Percentiles rank a stretch among this genome's conserved stretches.
phyloP scores from a whole-genome alignment of 106 monocot species.

The Phalaenopsis aphrodite region DNA sequence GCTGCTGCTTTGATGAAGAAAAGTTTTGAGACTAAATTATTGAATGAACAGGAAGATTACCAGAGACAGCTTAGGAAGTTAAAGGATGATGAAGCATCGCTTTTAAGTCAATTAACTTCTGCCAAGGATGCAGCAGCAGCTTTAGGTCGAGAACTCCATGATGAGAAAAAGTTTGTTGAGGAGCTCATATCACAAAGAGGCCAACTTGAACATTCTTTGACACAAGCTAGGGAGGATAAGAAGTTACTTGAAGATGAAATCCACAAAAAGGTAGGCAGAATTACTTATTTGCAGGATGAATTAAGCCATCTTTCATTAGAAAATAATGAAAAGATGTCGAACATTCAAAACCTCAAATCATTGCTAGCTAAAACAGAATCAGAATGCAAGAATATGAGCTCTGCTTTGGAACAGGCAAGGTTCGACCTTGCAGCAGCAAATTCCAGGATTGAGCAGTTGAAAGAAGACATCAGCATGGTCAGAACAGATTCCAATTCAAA shows the following conservation, averaged over 20 bases:
- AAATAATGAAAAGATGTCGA: constrained; percentile 60
- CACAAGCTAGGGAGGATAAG: constrained; percentile 37
- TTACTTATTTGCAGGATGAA: constrained; percentile 50
- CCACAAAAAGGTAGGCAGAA: constrained; percentile 35
- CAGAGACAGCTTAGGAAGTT: constrained; percentile 42
- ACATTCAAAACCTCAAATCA: constrained; percentile 32
- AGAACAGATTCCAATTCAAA: constrained; percentile 39
- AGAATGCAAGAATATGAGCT: constrained; percentile 35
- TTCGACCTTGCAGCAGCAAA: constrained; percentile 36
- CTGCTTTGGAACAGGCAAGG: constrained; percentile 37
- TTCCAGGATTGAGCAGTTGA: constrained; percentile 38
- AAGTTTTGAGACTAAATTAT: constrained; percentile 38
- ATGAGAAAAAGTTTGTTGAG: constrained; percentile 33
- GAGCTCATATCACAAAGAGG: constrained; percentile 38
- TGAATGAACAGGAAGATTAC: constrained; percentile 39
- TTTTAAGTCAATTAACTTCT: constrained; percentile 51
- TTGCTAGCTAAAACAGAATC: constrained; percentile 46
- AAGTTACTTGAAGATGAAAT: constrained; percentile 47
- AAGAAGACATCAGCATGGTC: constrained; percentile 32
- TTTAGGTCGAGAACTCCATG: constrained; percentile 47
- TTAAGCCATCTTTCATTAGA: constrained; percentile 40
- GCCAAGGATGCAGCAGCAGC: constrained; percentile 39
- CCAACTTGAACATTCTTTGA: constrained; percentile 33
- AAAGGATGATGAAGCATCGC: constrained; percentile 39
- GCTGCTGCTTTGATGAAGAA: constrained; percentile 32